A percentile compares a stretch with the other conserved stretches of the same genome.
Conservation (phyloP, 805 yeast species). For the Yarrowia sp. region DNA sequence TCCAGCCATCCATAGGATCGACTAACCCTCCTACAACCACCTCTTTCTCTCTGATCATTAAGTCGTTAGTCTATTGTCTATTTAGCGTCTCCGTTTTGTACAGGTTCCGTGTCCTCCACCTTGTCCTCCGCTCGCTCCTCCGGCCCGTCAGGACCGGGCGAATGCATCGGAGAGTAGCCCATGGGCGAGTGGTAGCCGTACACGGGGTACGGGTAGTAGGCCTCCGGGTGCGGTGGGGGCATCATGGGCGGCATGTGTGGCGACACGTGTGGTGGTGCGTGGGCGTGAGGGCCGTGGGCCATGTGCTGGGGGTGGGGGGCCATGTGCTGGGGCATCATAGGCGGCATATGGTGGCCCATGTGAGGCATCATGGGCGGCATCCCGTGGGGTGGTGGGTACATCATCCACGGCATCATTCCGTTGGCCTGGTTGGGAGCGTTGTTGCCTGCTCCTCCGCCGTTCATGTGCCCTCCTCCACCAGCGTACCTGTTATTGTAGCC, state of each 20-base stretch:
- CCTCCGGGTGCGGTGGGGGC: constrained; percentile 26
- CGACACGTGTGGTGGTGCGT: not conserved
- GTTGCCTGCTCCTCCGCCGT: not conserved
- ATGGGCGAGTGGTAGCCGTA: constrained; percentile 27
- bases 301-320: not conserved
- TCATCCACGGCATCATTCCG: constrained; percentile 28
- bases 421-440: not conserved
- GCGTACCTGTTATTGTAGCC: constrained; percentile 25
- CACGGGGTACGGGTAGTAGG: constrained; percentile 19
- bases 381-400: constrained; percentile 37
- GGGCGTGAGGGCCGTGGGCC: not conserved
- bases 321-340: not conserved
- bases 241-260: constrained; percentile 28
- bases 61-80: constrained; percentile 32
- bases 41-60: not conserved
- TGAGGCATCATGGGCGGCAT: constrained; percentile 36
- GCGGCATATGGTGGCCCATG: constrained; percentile 3
- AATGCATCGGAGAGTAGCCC: constrained; percentile 29
- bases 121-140: too few relatives aligned
- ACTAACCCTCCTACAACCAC: too few relatives aligned
- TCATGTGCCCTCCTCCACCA: constrained; percentile 6
- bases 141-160: constrained; percentile 24
- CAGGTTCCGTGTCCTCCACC: not conserved
- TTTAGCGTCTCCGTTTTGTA: constrained; percentile 13
- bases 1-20: too few relatives aligned